Base-by-base conservation (phyloP, 2,329 filamentous ascomycete genomes). In the Myriosclerotinia duriaeana region DNA sequence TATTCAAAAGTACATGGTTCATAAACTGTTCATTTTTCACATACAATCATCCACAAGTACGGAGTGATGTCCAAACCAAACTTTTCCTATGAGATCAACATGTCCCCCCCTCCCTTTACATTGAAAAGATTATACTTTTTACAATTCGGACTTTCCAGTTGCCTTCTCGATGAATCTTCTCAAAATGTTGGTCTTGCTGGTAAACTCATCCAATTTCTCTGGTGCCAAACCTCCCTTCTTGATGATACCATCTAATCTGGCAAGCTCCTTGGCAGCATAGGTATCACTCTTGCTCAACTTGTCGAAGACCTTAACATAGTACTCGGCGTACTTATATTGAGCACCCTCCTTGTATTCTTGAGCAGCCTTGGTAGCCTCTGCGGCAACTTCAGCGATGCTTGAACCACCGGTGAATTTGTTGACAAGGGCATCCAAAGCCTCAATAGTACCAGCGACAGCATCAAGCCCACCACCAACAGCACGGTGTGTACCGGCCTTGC, bases 281-380 rank as follows among this genome's bases (percentile, higher is more conserved):
- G 83, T 89, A 69, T 90, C 84, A 80, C 90, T 96, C 78, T 89
- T 83, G 77, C 82, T 84, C 70, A 95, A 81, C 87, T 97, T 98
- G 77, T 91, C 87, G 69, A 95, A 90, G 65, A 96, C 93, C 78
- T 91, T 92, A 78, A 95, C 83, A 79, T 99, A 98, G 86, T 99
- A 99, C 80, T 93, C 85, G 56, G 92, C 92, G 76, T 94, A 96
- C 82, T 91, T 92, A 78, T 89, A 79, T 78, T 87, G 81, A 15
- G 80, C 81, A 69, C 81, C 78, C 64, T 85, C 88, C 80, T 89
- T 86, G 63, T 95, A 78, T 62, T 79, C 81, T 73, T 84, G 84
- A 30, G 88, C 88, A 69, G 87, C 85, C 81, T 89, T 89, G 82
- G 89, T 89, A 64, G 90, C 83, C 79, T 96, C 89, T 53, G 83